A percentile compares a stretch with the other conserved stretches of the same genome.
Evolutionary conservation across 2,329 filamentous ascomycete species (phyloP).

Genomic region (Cercospora citrullina): DNA sequence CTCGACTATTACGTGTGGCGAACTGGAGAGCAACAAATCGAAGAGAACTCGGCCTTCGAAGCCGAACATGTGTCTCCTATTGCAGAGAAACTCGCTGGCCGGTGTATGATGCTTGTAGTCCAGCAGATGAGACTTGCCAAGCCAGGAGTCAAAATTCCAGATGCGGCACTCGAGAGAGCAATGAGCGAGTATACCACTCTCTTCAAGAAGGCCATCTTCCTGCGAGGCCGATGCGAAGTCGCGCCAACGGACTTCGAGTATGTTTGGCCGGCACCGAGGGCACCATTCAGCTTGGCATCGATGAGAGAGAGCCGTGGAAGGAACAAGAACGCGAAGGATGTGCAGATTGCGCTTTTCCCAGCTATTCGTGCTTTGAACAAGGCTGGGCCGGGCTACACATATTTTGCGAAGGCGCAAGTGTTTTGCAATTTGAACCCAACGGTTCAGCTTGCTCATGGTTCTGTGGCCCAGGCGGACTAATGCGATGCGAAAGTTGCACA

Average conservation of each 20-base stretch:
- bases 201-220: background rate
- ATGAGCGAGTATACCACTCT: background rate
- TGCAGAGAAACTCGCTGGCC: background rate
- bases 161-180: background rate
- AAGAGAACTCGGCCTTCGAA: background rate
- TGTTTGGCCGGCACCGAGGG: background rate
- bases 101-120: background rate
- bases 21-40: background rate
- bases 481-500: background rate
- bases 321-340: background rate
- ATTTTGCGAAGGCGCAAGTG: no score
- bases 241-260: background rate
- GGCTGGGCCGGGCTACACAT: no score
- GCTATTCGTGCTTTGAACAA: no score
- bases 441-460: no score
- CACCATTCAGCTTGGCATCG: background rate
- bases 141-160: background rate
- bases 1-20: background rate
- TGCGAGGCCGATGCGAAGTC: background rate
- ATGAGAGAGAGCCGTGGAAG: background rate
- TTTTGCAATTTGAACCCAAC: no score
- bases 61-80: background rate
- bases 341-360: no score
- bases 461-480: no score
- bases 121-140: background rate